Percentiles rank a stretch among this genome's conserved stretches.
These are phyloP conservation scores for Ogataea saltuana DNA, from an alignment of 805 yeast species.

Conservation along the genomic window DNA sequence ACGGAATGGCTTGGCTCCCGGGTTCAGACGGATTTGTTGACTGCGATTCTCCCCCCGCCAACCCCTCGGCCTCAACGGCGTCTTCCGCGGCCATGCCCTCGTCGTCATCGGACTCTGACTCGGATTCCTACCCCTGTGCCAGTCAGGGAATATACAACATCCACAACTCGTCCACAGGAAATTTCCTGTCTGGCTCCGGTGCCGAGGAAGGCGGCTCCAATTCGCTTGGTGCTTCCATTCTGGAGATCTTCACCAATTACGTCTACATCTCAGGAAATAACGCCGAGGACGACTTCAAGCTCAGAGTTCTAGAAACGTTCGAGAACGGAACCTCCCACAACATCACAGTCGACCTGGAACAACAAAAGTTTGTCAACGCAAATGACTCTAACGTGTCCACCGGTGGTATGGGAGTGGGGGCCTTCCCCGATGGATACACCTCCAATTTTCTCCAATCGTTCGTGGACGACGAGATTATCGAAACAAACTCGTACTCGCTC, in stretches of 20 bases:
- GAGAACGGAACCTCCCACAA: slow-evolving; percentile 11
- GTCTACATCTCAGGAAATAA: slow-evolving; percentile 28
- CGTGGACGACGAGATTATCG: slow-evolving; percentile 32
- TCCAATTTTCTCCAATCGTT: slow-evolving; percentile 39
- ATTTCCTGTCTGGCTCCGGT: slow-evolving; percentile 10
- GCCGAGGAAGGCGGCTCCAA: slow-evolving; percentile 1
- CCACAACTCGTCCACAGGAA: slow-evolving; percentile 24
- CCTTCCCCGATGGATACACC: slow-evolving; percentile 25
- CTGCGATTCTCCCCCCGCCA: slow-evolving; percentile 18
- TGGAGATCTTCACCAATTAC: slow-evolving; percentile 21
- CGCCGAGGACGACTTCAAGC: slow-evolving; percentile 28
- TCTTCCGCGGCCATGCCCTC: slow-evolving; percentile 3
- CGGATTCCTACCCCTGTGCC: slow-evolving; percentile 23
- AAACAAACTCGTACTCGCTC: slow-evolving; percentile 45
- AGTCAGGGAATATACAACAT: slow-evolving; percentile 28
- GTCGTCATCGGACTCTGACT: background rate
- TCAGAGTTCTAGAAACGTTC: slow-evolving; percentile 11
- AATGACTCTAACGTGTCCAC: slow-evolving; percentile 38
- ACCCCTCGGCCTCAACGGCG: slow-evolving; percentile 4
- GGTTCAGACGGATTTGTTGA: slow-evolving; percentile 23
- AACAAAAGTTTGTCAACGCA: slow-evolving; percentile 39
- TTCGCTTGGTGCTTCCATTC: slow-evolving; percentile 18
- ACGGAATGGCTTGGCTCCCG: slow-evolving; percentile 35
- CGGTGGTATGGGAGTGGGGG: slow-evolving; percentile 52
- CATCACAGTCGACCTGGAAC: slow-evolving; percentile 21